phyloP scores from a whole-genome alignment of 495 filamentous ascomycete species.

The Xylaria scruposa region DNA sequence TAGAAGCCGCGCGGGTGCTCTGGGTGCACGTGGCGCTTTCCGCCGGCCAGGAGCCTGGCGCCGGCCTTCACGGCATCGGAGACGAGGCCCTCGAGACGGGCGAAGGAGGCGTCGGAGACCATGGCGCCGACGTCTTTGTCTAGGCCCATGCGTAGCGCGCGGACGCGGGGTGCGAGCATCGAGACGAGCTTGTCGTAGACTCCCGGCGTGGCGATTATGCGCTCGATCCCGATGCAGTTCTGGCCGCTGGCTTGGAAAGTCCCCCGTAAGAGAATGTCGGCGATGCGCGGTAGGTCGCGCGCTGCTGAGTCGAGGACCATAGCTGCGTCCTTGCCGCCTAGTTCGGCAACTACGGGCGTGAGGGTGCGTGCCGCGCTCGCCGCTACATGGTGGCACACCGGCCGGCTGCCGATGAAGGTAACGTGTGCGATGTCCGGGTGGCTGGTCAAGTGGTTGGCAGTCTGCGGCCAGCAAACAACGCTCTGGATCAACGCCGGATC shows the following conservation, averaged over 20 bases:
- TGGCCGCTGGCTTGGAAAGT: conserved; percentile 97
- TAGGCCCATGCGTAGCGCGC: conserved; percentile 68
- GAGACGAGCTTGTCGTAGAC: conserved; percentile 75
- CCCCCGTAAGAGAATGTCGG: conserved; percentile 84
- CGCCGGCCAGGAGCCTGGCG: conserved; percentile 81
- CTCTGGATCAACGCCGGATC: conserved; percentile 83
- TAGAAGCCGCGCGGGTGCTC: conserved; percentile 80
- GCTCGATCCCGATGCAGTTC: conserved; percentile 97
- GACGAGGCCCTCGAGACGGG: conserved; percentile 73
- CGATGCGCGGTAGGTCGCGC: conserved; percentile 70
- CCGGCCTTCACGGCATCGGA: conserved; percentile 76
- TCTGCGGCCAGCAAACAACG: conserved; percentile 84
- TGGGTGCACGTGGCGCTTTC: conserved; percentile 73
- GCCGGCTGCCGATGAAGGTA: conserved; percentile 95
- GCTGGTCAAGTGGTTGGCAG: conserved; percentile 81
- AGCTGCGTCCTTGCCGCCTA: conserved; percentile 96
- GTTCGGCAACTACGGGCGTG: conserved; percentile 83
- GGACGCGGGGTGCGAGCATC: conserved; percentile 74
- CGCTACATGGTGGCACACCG: conserved; percentile 87
- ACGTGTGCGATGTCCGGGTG: conserved; percentile 86
- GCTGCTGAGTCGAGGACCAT: conserved; percentile 83
- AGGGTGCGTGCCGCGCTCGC: conserved; percentile 82
- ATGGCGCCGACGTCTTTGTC: conserved; percentile 84
- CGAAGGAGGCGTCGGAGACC: conserved; percentile 79
- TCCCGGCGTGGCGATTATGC: conserved; percentile 79